Evolutionary conservation across 2,329 filamentous ascomycete species (phyloP).

Genomic region (Colletotrichum acutatum): DNA sequence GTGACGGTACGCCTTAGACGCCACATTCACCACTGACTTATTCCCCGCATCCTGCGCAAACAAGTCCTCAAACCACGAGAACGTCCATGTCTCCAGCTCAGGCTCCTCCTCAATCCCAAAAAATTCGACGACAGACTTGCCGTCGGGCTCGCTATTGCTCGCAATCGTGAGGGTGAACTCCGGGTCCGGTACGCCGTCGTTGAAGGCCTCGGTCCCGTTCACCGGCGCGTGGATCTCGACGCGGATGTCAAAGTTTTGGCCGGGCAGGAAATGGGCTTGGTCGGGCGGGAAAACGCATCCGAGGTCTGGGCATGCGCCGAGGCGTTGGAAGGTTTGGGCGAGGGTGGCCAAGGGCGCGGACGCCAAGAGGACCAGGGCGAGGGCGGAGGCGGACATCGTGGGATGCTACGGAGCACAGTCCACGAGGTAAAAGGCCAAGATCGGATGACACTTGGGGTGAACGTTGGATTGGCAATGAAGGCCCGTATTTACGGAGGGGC

Average conservation of each 20-base stretch:
- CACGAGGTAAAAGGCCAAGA: background rate
- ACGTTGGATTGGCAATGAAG: background rate
- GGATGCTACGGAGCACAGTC: background rate
- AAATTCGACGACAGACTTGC: constrained; percentile 69
- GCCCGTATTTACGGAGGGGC: background rate
- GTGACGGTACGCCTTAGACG: constrained; percentile 80
- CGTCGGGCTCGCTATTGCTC: constrained; percentile 65
- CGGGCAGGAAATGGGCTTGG: constrained; percentile 82
- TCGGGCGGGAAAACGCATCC: constrained; percentile 71
- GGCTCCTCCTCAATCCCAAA: constrained; percentile 81
- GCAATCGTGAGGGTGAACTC: constrained; percentile 80
- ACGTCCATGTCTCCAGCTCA: constrained; percentile 83
- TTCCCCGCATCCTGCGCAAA: constrained; percentile 79
- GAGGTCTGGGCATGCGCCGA: constrained; percentile 69
- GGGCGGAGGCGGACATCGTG: constrained; percentile 49
- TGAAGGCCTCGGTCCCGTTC: constrained; percentile 82
- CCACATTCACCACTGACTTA: constrained; percentile 81
- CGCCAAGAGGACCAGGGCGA: constrained; percentile 46
- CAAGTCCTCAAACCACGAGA: constrained; percentile 84
- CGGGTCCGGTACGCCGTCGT: constrained; percentile 74
- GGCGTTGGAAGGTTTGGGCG: constrained; percentile 68
- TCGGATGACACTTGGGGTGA: background rate
- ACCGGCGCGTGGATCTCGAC: constrained; percentile 84
- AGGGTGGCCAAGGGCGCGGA: constrained; percentile 50
- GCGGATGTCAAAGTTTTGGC: constrained; percentile 86